Evolutionary conservation across 495 filamentous ascomycete species (phyloP).

Genomic region (Cudoniella acicularis): DNA sequence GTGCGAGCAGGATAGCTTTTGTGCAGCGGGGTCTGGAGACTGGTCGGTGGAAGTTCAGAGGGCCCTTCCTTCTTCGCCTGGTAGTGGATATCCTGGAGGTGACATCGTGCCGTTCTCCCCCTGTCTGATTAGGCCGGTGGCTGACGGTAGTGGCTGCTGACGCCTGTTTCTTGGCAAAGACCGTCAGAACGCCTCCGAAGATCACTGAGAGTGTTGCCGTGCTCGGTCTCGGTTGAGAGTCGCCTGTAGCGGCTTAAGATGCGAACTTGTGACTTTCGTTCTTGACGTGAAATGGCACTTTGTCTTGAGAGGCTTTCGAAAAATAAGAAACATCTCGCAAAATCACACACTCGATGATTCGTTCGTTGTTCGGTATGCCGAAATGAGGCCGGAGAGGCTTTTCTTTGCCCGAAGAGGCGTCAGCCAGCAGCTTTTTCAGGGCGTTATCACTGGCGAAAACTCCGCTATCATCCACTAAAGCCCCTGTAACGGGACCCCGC

Average conservation of each 20-base stretch:
- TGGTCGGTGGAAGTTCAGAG: not conserved
- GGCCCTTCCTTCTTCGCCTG: not conserved
- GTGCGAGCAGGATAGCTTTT: not conserved
- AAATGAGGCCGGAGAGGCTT: no score
- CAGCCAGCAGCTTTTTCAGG: no score
- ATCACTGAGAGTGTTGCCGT: not conserved
- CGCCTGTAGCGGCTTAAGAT: not conserved
- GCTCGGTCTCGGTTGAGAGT: not conserved
- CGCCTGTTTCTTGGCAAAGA: not conserved
- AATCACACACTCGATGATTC: no score
- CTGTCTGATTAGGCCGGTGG: not conserved
- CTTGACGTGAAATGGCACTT: no score
- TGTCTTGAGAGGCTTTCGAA: no score
- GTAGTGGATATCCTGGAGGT: not conserved
- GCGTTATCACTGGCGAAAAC: no score
- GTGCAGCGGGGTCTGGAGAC: not conserved
- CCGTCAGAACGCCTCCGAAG: not conserved
- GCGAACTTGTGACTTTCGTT: not conserved
- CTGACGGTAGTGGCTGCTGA: not conserved
- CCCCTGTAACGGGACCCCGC: not conserved
- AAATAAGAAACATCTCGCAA: no score
- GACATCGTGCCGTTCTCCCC: not conserved
- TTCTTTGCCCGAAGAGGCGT: no score
- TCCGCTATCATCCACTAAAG: no score
- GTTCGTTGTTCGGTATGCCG: no score